These are phyloP conservation scores for Dactylellina haptotyla DNA, from an alignment of 2,329 filamentous ascomycete species.

Conservation along the genomic window DNA sequence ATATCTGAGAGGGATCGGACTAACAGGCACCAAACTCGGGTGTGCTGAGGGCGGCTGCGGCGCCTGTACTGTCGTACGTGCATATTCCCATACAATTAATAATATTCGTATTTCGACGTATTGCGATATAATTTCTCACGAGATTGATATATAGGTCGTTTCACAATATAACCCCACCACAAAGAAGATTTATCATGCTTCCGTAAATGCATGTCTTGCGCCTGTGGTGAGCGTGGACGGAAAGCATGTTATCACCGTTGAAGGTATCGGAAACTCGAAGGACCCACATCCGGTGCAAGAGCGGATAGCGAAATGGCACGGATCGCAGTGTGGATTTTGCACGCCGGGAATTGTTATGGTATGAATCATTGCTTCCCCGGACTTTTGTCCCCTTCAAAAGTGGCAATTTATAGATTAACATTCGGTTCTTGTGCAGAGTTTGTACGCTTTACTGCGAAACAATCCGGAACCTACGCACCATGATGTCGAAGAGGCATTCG, in stretches of 20 bases:
- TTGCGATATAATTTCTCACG: not conserved
- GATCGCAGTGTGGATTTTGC: conserved; percentile 94
- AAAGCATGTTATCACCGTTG: conserved; percentile 97
- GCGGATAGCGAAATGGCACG: conserved; percentile 87
- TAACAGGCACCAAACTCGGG: conserved; percentile 95
- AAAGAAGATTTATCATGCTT: conserved; percentile 92
- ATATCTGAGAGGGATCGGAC: conserved; percentile 88
- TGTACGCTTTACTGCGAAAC: conserved; percentile 92
- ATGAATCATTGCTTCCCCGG: conserved; percentile 43
- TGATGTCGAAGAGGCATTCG: conserved; percentile 94
- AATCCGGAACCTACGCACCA: conserved; percentile 79
- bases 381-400: not conserved
- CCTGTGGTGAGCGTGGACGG: conserved; percentile 93
- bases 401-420: not conserved
- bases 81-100: not conserved
- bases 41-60: conserved; percentile 97
- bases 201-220: conserved; percentile 93
- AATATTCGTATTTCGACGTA: not conserved
- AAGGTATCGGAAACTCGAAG: conserved; percentile 90
- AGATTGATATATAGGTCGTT: conserved; percentile 70
- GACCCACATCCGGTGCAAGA: conserved; percentile 90
- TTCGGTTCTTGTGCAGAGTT: conserved; percentile 67
- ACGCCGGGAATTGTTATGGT: conserved; percentile 96
- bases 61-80: conserved; percentile 84
- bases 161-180: conserved; percentile 94